Base-by-base conservation (phyloP, 805 yeast species). In the Tetrapisispora phaffii region DNA sequence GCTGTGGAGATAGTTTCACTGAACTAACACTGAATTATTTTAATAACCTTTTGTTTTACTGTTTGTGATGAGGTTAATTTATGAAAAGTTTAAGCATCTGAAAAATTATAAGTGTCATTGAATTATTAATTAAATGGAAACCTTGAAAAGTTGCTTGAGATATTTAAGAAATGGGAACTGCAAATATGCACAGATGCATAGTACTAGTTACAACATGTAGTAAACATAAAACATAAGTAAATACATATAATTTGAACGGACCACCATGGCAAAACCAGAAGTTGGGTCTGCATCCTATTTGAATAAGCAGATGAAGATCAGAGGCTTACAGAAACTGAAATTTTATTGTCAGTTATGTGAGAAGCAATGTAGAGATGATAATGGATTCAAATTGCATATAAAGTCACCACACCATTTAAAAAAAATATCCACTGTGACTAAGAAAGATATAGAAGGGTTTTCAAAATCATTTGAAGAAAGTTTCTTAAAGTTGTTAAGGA, bases 281-380 rank as follows among this genome's bases (percentile, higher is more conserved):
- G 70, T 69, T 39, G 84, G 83, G 7, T 72, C 81, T 10, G 80
- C 95, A 29, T 83, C 83, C 59, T 77, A 76, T 60, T 68, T 82
- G 41, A 74, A 90, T 26, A 86, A 85, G 56, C 79, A 82, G 61
- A 74, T 85, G 73, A 85, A 85, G 65, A 78, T 86, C 22, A 71
- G 76, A 40, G 97, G 97, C 2, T 77, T 89, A 22, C 97, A 89
- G 64, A 80, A 85, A 57, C 75, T 93, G 43, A 73, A 78, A 49
- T 90, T 78, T 73, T 94, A 88, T 64, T 93, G 99, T 63, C 97
- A 83, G 61, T 73, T 86, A 2, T 93, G 99, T 58, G 77, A 74
- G 59, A 87, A 90, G 57, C 99, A 93, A 66, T 89, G 97, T 61
- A 69, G 97, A 45, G 99, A 94, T 61, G 95, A 85, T 50, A 90